phyloP scores from a whole-genome alignment of 2,329 filamentous ascomycete species.

The Aspergillus sclerotialis region DNA sequence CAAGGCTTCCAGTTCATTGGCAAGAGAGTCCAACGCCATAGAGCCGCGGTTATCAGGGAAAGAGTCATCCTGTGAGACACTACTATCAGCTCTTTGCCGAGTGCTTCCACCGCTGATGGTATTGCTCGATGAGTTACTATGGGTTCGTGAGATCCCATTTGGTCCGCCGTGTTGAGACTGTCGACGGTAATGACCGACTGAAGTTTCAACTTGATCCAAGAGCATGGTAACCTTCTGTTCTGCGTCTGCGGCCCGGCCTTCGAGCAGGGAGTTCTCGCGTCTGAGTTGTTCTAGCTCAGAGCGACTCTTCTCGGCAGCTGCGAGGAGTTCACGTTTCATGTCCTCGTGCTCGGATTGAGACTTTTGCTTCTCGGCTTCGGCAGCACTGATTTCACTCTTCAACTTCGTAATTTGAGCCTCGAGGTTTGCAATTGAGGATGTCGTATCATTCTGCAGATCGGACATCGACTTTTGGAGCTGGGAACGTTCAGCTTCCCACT shows the following conservation, averaged over 20 bases:
- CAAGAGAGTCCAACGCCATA: conserved; percentile 79
- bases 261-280: conserved; percentile 71
- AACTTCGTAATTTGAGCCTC: conserved; percentile 65
- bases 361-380: conserved; percentile 62
- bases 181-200: conserved; percentile 89
- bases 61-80: conserved; percentile 35
- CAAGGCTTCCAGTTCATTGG: conserved; percentile 83
- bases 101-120: conserved; percentile 27
- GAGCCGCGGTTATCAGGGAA: conserved; percentile 52
- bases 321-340: conserved; percentile 50
- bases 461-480: conserved; percentile 63
- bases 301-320: conserved; percentile 48
- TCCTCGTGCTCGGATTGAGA: conserved; percentile 52
- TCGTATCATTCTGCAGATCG: conserved; percentile 61
- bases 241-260: conserved; percentile 78
- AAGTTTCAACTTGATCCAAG: conserved; percentile 87
- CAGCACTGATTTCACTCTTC: conserved; percentile 60
- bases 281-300: conserved; percentile 74
- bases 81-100: conserved; percentile 34
- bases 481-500: conserved; percentile 70
- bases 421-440: conserved; percentile 57
- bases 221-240: conserved; percentile 90
- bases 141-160: conserved; percentile 42
- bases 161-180: conserved; percentile 47
- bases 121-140: conserved; percentile 50